These are phyloP conservation scores for Lactifluus subvellereus DNA, from an alignment of 768 basidiomycete species.

Conservation along the genomic window DNA sequence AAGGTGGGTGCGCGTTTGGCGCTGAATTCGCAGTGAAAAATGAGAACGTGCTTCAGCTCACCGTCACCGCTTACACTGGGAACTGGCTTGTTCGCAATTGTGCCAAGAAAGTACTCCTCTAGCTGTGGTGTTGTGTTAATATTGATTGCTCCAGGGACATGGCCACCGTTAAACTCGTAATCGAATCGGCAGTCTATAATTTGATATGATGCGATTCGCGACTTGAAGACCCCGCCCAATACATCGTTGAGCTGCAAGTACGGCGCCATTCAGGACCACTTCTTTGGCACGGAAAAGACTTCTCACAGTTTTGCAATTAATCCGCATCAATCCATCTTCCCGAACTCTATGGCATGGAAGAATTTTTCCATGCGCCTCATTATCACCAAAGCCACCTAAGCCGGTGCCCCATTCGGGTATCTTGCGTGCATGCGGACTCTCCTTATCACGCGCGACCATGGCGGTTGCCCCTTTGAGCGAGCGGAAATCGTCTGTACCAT, in stretches of 20 bases:
- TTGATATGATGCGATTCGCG: constrained; percentile 60
- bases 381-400: constrained; percentile 84
- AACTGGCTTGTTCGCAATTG: constrained; percentile 47
- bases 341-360: constrained; percentile 90
- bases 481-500: constrained; percentile 76
- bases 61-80: constrained; percentile 72
- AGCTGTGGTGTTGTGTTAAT: constrained; percentile 76
- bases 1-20: constrained; percentile 94
- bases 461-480: constrained; percentile 63
- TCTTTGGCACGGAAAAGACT: constrained; percentile 28
- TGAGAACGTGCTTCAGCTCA: constrained; percentile 71
- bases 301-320: constrained; percentile 67
- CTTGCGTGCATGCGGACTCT: constrained; percentile 24
- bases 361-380: constrained; percentile 89
- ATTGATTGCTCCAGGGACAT: constrained; percentile 88
- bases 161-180: constrained; percentile 92
- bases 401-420: constrained; percentile 44
- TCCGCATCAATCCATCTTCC: constrained; percentile 94
- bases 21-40: constrained; percentile 99
- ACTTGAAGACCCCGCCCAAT: constrained; percentile 65
- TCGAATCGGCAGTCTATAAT: constrained; percentile 97
- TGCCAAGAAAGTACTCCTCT: constrained; percentile 73
- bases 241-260: constrained; percentile 62
- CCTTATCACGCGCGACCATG: constrained; percentile 20
- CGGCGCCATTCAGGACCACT: constrained; percentile 16